Conservation (phyloP, 345 rosid species). For the Eucalyptus erythrocorys region DNA sequence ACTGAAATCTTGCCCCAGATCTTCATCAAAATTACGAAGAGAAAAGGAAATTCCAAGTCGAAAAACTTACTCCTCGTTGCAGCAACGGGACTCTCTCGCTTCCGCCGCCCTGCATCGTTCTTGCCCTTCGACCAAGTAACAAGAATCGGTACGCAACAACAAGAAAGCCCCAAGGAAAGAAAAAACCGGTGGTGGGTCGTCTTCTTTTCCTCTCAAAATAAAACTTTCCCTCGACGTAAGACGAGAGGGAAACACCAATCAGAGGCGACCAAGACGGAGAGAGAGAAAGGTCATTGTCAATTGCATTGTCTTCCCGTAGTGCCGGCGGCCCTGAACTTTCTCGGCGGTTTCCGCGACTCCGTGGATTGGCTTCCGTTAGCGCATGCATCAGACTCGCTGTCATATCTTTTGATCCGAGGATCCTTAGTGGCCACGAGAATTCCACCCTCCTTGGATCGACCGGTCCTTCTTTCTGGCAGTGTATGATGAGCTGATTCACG, state of each 20-base stretch:
- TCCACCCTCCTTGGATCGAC: not conserved
- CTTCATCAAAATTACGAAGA: not conserved
- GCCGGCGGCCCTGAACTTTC: not conserved
- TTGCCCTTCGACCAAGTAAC: not conserved
- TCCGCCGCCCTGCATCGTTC: not conserved
- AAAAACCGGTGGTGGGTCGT: not conserved
- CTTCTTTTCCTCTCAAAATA: not conserved
- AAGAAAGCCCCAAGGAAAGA: not conserved
- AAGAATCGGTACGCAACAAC: not conserved
- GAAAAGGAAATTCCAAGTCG: not conserved
- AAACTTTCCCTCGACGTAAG: not conserved
- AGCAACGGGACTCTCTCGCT: conserved; percentile 20
- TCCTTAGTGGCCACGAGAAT: not conserved
- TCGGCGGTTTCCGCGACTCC: not conserved
- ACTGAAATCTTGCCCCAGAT: not conserved
- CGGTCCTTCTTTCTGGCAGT: not conserved
- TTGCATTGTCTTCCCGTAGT: not conserved
- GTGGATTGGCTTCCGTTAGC: not conserved
- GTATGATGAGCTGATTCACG: not conserved
- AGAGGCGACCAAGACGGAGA: not conserved
- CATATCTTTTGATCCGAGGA: too few species aligned
- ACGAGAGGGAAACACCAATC: not conserved
- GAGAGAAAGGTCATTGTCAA: not conserved
- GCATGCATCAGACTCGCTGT: not conserved
- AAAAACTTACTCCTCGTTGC: conserved; percentile 9